phyloP scores from a whole-genome alignment of 306 rosid genomes.

The Sicyos edulis region DNA sequence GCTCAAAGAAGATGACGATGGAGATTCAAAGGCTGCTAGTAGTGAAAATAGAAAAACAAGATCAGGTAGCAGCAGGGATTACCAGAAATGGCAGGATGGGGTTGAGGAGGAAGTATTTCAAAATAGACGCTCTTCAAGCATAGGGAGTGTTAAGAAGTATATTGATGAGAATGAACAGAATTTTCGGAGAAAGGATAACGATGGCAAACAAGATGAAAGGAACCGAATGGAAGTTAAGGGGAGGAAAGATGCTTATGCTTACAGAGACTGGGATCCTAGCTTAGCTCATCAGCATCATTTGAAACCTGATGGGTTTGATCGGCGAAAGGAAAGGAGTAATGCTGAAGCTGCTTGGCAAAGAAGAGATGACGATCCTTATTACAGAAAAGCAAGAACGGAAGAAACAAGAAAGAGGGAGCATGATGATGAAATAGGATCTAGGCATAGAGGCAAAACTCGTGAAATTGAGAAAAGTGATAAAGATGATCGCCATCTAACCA shows the following conservation, averaged over 20 bases:
- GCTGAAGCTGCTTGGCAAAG: constrained; percentile 62
- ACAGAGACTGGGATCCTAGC: constrained; percentile 67
- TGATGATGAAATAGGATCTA: constrained; percentile 47
- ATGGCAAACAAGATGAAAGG: constrained; percentile 64
- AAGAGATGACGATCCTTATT: constrained; percentile 59
- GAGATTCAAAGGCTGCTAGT: constrained; percentile 86
- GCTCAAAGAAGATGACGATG: constrained; percentile 61
- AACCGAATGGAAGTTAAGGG: constrained; percentile 49
- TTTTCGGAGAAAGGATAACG: constrained; percentile 47
- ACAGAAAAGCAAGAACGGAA: constrained; percentile 63
- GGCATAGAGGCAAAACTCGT: constrained; percentile 59
- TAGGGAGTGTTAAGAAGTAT: constrained; percentile 42
- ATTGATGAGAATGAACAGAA: constrained; percentile 59
- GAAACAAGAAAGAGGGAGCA: constrained; percentile 85
- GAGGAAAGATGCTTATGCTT: constrained; percentile 55
- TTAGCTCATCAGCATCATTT: constrained; percentile 48
- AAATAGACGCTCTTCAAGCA: constrained; percentile 51
- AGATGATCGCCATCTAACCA: constrained; percentile 58
- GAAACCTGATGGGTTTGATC: constrained; percentile 63
- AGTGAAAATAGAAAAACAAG: constrained; percentile 96
- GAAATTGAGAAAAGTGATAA: constrained; percentile 70
- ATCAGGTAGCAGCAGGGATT: constrained; percentile 86
- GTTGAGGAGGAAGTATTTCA: constrained; percentile 89
- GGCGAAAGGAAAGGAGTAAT: constrained; percentile 75
- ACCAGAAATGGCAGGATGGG: constrained; percentile 62